Evolutionary conservation across 2,329 filamentous ascomycete genomes (phyloP), one percentile per base, ranked within the genome.

Genomic region (Calonectria montana): DNA sequence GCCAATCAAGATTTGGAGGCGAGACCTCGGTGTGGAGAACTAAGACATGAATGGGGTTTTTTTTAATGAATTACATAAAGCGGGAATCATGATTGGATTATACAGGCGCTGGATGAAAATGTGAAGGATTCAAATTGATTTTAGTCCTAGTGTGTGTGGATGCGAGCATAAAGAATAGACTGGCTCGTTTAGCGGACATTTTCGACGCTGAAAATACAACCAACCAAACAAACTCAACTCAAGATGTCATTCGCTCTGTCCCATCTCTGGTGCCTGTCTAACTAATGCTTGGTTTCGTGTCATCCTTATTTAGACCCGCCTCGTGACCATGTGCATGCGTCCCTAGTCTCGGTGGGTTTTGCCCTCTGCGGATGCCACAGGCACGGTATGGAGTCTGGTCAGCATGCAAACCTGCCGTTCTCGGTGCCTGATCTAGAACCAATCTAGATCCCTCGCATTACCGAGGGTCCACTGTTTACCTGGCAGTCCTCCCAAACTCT

Each of bases 1-100:
- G 74, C 74, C 74, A 5, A 53, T 75, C 18, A 74, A 75, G 66
- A 45, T 73, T 4, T 75, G 72, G 74, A 67, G 70, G 41, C 67
- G 74, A 47, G 69, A 73, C 23, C 29, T 71, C 1, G 69, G 48
- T 13, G 69, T 68, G 29, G 64, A 67, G 55, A 57, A 71, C n/a
- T 71, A 50, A 53, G 41, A 25, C 2, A 27, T 50, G 67, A 48
- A 37, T 27, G 29, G 39, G 35, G 43, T 43, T 8, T 50, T 18
- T 35, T 23, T 55, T 47, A 39, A 47, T 57, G 53, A 57, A 57
- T 57, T 57, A 57, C 31, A 57, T 57, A 57, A 57, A 31, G 29
- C 18, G 41, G 48, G 31, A 70, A 57, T 43, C 31, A 59, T 69
- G 61, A 39, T 53, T 41, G 31, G 31, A 43, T 41, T 35, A 39